Percentiles rank a stretch among this genome's conserved stretches.
phyloP scores from a whole-genome alignment of 2,329 filamentous ascomycete genomes.

The Fusarium succisae region DNA sequence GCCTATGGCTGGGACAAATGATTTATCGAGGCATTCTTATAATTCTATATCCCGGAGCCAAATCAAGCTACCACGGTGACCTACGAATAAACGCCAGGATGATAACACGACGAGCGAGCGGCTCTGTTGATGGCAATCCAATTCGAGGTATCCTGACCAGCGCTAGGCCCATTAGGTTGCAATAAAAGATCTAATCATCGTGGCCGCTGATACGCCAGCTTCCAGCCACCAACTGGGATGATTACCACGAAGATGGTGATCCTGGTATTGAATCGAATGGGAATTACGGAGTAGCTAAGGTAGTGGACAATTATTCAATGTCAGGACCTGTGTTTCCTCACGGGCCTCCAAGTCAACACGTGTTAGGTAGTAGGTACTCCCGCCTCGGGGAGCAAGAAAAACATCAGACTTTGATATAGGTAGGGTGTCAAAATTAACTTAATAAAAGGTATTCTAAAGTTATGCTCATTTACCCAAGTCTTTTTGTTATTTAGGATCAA shows the following conservation, averaged over 20 bases:
- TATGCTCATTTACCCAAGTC: too few relatives aligned
- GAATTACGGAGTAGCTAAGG: slow-evolving; percentile 2
- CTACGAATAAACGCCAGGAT: slow-evolving; percentile 1
- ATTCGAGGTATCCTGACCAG: not conserved
- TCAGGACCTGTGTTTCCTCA: slow-evolving; percentile 32
- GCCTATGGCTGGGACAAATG: slow-evolving; percentile 4
- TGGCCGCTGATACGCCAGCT: slow-evolving; percentile 27
- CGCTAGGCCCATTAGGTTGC: slow-evolving; percentile 27
- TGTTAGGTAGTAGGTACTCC: slow-evolving; percentile 27
- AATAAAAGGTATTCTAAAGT: too few relatives aligned
- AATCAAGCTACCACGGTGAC: slow-evolving; percentile 18
- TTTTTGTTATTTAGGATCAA: too few relatives aligned
- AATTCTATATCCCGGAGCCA: not conserved
- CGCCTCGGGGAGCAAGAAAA: too few relatives aligned
- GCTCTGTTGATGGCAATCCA: not conserved
- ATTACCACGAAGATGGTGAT: slow-evolving; percentile 39
- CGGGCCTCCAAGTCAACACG: slow-evolving; percentile 30
- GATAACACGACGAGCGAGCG: not conserved
- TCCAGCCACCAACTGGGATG: slow-evolving; percentile 20
- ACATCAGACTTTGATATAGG: too few relatives aligned
- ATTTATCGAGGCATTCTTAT: not conserved
- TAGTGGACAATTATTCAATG: not conserved
- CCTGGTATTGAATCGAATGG: slow-evolving; percentile 31
- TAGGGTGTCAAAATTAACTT: too few relatives aligned
- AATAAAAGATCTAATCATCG: slow-evolving; percentile 28